Evolutionary conservation across 768 basidiomycete species (phyloP).

Genomic region (Crassisporium funariophilum): DNA sequence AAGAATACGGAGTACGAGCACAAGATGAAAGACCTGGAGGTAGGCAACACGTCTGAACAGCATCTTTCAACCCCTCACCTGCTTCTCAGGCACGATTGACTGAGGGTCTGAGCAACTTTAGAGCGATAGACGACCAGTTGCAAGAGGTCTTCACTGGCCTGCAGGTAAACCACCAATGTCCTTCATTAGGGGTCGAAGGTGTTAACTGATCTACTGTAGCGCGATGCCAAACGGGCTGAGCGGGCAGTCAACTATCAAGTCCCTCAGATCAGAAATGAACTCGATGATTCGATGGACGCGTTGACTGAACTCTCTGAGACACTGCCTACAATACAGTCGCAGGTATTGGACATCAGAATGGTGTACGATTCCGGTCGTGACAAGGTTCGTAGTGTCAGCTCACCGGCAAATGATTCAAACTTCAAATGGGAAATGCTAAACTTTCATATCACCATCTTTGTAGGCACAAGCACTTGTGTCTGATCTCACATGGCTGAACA

Average conservation of each 20-base stretch:
- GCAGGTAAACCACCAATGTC: slow-evolving; percentile 44
- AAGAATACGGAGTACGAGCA: slow-evolving; percentile 52
- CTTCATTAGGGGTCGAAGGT: background rate
- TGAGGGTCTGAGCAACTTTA: slow-evolving; percentile 73
- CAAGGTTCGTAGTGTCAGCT: slow-evolving; percentile 48
- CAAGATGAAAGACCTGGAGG: slow-evolving; percentile 66
- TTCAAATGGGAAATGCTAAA: background rate
- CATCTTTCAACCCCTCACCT: slow-evolving; percentile 1
- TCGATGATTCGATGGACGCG: slow-evolving; percentile 61
- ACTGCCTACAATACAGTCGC: slow-evolving; percentile 62
- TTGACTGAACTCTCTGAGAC: slow-evolving; percentile 58
- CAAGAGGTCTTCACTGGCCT: slow-evolving; percentile 64
- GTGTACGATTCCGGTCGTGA: slow-evolving; percentile 72
- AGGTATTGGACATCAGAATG: slow-evolving; percentile 61
- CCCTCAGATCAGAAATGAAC: slow-evolving; percentile 60
- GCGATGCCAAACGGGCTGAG: slow-evolving; percentile 60
- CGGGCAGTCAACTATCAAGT: slow-evolving; percentile 59
- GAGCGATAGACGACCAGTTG: slow-evolving; percentile 69
- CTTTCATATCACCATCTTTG: slow-evolving; percentile 3
- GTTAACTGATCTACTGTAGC: slow-evolving; percentile 34
- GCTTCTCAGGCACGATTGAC: slow-evolving; percentile 57
- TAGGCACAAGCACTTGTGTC: slow-evolving; percentile 68
- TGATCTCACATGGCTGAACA: slow-evolving; percentile 76
- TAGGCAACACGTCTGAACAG: slow-evolving; percentile 20
- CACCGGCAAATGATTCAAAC: slow-evolving; percentile 2